phyloP scores from a whole-genome alignment of 2,329 filamentous ascomycete genomes.

The Fusarium equiseti region DNA sequence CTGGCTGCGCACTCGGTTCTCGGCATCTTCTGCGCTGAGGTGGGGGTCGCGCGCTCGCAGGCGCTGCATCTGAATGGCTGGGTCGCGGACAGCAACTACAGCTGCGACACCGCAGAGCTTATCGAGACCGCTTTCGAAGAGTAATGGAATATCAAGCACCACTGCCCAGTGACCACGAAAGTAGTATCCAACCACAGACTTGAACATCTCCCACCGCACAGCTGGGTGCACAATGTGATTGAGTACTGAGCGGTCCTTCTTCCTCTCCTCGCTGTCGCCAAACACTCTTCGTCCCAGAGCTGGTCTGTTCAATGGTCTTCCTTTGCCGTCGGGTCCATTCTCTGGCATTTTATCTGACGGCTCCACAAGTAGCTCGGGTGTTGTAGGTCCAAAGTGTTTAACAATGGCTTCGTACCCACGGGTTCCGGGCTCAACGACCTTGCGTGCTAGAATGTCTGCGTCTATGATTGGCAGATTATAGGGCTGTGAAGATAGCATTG shows the following conservation, averaged over 20 bases:
- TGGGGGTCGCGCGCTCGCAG: constrained; percentile 81
- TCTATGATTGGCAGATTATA: constrained; percentile 93
- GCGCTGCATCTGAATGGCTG: constrained; percentile 83
- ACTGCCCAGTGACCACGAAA: constrained; percentile 85
- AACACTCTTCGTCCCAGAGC: constrained; percentile 90
- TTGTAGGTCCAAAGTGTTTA: constrained; percentile 81
- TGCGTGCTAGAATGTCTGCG: constrained; percentile 89
- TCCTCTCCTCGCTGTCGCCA: constrained; percentile 77
- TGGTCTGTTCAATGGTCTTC: constrained; percentile 84
- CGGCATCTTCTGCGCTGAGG: constrained; percentile 85
- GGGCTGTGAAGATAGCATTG: constrained; percentile 81
- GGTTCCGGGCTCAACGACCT: constrained; percentile 94
- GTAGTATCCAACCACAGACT: constrained; percentile 78
- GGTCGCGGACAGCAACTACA: constrained; percentile 87
- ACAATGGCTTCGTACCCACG: constrained; percentile 86
- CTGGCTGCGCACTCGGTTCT: constrained; percentile 88
- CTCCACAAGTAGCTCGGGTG: constrained; percentile 84
- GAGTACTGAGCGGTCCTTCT: constrained; percentile 78
- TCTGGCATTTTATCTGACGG: constrained; percentile 64
- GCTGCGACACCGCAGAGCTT: constrained; percentile 85
- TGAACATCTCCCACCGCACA: constrained; percentile 85
- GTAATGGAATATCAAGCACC: constrained; percentile 88
- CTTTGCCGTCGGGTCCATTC: constrained; percentile 69
- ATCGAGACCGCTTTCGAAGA: constrained; percentile 92
- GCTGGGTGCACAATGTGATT: constrained; percentile 95